These are phyloP conservation scores for Paramyrothecium roridum DNA, from an alignment of 2,329 filamentous ascomycete genomes.

Conservation along the genomic window DNA sequence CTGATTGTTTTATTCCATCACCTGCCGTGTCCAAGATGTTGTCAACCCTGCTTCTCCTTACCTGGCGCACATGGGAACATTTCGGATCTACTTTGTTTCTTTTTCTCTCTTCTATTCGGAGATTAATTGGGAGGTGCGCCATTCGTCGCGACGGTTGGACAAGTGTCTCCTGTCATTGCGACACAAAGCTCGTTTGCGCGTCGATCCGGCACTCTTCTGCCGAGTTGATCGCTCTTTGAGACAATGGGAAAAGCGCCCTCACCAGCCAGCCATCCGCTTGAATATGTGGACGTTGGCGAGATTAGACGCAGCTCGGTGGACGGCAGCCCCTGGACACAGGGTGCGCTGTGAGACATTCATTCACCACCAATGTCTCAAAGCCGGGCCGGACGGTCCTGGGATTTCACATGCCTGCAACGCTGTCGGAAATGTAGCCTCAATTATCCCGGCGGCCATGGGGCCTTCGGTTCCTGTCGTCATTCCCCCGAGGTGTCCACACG, in stretches of 20 bases:
- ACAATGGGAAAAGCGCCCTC: background rate
- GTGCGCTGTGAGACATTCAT: background rate
- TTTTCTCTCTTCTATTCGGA: background rate
- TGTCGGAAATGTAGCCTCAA: background rate
- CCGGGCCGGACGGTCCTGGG: background rate
- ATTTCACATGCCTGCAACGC: background rate
- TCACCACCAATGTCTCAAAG: background rate
- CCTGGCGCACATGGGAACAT: too few species aligned
- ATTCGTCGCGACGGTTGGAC: background rate
- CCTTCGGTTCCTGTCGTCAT: background rate
- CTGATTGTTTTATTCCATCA: background rate
- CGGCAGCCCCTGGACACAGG: too few species aligned
- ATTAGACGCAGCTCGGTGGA: too few species aligned
- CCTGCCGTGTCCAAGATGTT: too few species aligned
- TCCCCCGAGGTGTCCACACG: background rate
- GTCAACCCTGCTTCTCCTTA: too few species aligned
- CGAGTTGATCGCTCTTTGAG: background rate
- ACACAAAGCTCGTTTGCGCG: background rate
- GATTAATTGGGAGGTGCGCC: background rate
- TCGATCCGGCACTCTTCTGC: conserved; percentile 8
- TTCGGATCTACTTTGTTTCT: too few species aligned
- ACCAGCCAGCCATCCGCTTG: background rate
- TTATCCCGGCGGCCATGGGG: background rate
- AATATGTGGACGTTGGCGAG: too few species aligned
- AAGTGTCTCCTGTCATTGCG: background rate